phyloP scores from a whole-genome alignment of 176 grass and related monocot species.

The Eleusine coracana region DNA sequence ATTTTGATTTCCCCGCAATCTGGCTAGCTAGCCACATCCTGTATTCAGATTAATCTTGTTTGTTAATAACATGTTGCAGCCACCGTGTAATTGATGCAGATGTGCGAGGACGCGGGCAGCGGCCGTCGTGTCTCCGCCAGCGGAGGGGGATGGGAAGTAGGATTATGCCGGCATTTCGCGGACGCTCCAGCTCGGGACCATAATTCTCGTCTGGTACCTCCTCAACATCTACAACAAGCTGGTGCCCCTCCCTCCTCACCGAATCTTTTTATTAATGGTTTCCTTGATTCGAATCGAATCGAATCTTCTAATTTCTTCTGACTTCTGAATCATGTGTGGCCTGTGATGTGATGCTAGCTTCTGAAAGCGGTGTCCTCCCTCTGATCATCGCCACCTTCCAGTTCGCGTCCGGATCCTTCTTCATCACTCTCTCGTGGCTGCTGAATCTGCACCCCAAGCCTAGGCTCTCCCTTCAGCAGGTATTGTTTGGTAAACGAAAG shows the following conservation, averaged over 20 bases:
- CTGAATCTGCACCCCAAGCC: slow-evolving; percentile 75
- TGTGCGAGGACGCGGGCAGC: background rate
- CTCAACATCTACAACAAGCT: slow-evolving; percentile 90
- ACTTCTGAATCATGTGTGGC: background rate
- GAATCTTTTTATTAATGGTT: slow-evolving; percentile 13
- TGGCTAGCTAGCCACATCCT: too few relatives aligned
- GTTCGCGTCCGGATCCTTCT: slow-evolving; percentile 71
- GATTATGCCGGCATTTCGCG: slow-evolving; percentile 36
- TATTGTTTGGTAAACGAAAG: background rate
- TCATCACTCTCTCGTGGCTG: slow-evolving; percentile 87
- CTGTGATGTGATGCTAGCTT: slow-evolving; percentile 45
- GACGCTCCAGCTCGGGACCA: slow-evolving; percentile 49
- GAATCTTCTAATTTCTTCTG: slow-evolving; percentile 13
- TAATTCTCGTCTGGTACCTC: slow-evolving; percentile 71
- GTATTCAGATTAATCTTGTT: too few relatives aligned
- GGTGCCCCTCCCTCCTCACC: slow-evolving; percentile 21
- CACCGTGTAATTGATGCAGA: too few relatives aligned
- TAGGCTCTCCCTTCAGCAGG: slow-evolving; percentile 73
- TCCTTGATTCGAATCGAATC: background rate
- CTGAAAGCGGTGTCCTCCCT: slow-evolving; percentile 78
- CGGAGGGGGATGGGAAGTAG: background rate
- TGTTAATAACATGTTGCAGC: too few relatives aligned
- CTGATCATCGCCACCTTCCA: slow-evolving; percentile 84
- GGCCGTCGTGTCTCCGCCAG: background rate
- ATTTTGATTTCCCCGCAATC: too few relatives aligned